Percentiles rank a stretch among this genome's conserved stretches.
phyloP scores from a whole-genome alignment of 2,329 filamentous ascomycete species.

The Teratosphaeria zuluensis region DNA sequence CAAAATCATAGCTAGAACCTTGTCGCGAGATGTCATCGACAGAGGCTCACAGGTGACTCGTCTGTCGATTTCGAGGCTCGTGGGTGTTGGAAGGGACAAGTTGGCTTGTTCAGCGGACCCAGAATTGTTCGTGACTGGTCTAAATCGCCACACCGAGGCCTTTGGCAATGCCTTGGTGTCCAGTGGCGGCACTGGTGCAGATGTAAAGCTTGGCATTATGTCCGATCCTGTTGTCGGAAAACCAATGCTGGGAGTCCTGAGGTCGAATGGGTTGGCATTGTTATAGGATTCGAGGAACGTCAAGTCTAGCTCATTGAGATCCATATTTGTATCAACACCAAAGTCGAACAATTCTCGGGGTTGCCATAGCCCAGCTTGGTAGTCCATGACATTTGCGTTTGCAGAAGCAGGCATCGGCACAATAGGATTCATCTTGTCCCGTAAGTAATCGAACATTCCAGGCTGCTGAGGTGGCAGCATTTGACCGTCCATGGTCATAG shows the following conservation, averaged over 20 bases:
- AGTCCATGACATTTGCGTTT: constrained; percentile 21
- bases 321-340: constrained; percentile 36
- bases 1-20: constrained; percentile 54
- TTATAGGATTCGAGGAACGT: constrained; percentile 38
- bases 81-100: constrained; percentile 30
- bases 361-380: constrained; percentile 30
- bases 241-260: constrained; percentile 24
- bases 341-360: constrained; percentile 37
- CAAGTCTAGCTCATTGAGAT: constrained; percentile 37
- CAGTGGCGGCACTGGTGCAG: constrained; percentile 22
- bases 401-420: constrained; percentile 8
- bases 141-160: constrained; percentile 36
- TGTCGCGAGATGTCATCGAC: constrained; percentile 41
- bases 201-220: constrained; percentile 24
- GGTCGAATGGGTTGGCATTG: constrained; percentile 33
- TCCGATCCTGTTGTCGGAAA: constrained; percentile 24
- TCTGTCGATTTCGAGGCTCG: constrained; percentile 29
- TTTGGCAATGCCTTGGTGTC: constrained; percentile 30
- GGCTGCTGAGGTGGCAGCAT: constrained; percentile 21
- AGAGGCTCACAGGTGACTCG: constrained; percentile 34
- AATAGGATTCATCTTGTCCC: constrained; percentile 24
- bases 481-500: constrained; percentile 16
- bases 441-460: constrained; percentile 25
- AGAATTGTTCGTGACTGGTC: constrained; percentile 28
- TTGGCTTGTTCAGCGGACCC: constrained; percentile 28